These are phyloP conservation scores for Aspergillus eucalypticola DNA, from an alignment of 2,329 filamentous ascomycete genomes.

Conservation along the genomic window DNA sequence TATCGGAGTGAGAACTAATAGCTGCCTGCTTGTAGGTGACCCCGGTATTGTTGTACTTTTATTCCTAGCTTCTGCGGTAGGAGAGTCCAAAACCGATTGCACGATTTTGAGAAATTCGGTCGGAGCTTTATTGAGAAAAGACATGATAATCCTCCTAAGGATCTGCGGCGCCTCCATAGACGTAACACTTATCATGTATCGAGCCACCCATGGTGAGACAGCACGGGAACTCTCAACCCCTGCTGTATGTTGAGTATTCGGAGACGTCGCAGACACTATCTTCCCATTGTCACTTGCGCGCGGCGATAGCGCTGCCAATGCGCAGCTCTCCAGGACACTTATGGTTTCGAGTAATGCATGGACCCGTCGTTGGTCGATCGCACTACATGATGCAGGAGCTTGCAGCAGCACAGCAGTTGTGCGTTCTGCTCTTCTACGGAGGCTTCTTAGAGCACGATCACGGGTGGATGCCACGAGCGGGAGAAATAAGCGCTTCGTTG, in stretches of 20 bases:
- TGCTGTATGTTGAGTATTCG: not conserved
- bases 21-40: constrained; percentile 1
- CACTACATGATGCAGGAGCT: not conserved
- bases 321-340: constrained; percentile 23
- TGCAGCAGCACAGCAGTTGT: constrained; percentile 2
- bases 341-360: constrained; percentile 21
- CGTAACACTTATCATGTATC: constrained; percentile 40
- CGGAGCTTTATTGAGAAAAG: constrained; percentile 45
- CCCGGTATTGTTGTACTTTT: constrained; percentile 4
- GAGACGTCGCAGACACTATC: not conserved
- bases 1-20: constrained; percentile 6
- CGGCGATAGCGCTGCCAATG: constrained; percentile 21
- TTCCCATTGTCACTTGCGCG: not conserved
- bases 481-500: constrained; percentile 19
- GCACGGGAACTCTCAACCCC: not conserved
- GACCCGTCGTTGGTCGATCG: constrained; percentile 1
- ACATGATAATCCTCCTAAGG: constrained; percentile 41
- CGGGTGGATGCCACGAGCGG: constrained; percentile 22
- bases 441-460: constrained; percentile 11
- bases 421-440: constrained; percentile 15
- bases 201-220: constrained; percentile 39
- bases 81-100: constrained; percentile 31
- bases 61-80: constrained; percentile 1
- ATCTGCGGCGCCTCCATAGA: constrained; percentile 34
- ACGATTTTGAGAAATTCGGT: constrained; percentile 37